These are phyloP conservation scores for Aureobasidium sp. DNA, from an alignment of 2,329 filamentous ascomycete species.

Conservation along the genomic window DNA sequence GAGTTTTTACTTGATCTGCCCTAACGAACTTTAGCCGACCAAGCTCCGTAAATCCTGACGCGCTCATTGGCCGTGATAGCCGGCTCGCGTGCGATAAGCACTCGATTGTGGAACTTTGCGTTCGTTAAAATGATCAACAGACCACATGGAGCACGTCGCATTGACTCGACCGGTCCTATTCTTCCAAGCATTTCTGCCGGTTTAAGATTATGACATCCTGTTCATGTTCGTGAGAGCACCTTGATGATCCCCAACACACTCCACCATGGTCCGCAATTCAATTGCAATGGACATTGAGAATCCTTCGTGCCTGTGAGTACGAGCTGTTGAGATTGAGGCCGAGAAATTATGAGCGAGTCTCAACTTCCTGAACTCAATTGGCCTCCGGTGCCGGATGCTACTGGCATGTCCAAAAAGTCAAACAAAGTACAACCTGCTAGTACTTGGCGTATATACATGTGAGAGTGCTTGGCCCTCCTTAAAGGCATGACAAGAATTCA, in stretches of 20 bases:
- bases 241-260: slow-evolving; percentile 1
- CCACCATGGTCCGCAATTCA: not conserved
- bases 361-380: not conserved
- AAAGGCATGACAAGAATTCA: not conserved
- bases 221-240: not conserved
- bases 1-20: not conserved
- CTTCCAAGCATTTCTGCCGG: not conserved
- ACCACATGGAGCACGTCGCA: not conserved
- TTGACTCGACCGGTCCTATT: not conserved
- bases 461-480: not conserved
- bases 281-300: not conserved
- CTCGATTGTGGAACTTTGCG: not conserved
- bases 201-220: not conserved
- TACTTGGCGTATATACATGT: not conserved
- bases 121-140: not conserved
- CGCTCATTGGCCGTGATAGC: not conserved
- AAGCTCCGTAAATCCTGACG: not conserved
- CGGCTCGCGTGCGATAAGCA: not conserved
- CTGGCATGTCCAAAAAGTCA: not conserved
- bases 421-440: not conserved
- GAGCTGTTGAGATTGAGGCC: not conserved
- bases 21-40: slow-evolving; percentile 1
- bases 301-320: not conserved
- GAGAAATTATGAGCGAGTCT: not conserved
- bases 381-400: not conserved